Conservation (phyloP, 495 filamentous ascomycete genomes). For the Xylaria palmicola region DNA sequence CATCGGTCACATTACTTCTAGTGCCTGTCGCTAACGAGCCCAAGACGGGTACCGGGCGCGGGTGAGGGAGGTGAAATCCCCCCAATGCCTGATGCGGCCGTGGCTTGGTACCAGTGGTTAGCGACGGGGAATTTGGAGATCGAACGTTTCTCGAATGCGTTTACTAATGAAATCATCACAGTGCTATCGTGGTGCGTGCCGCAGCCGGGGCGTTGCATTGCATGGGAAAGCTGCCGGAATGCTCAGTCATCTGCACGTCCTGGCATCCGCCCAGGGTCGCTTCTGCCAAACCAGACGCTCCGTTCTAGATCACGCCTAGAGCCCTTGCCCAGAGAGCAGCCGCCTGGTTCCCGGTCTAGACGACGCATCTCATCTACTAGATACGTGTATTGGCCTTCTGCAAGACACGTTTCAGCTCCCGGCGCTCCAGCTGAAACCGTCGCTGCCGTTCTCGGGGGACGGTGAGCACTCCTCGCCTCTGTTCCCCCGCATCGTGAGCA, state of each 20-base stretch:
- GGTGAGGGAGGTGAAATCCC: too few species aligned
- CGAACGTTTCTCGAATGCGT: conserved; percentile 12
- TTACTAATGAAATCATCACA: neutral
- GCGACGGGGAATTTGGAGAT: neutral
- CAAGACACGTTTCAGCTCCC: conserved; percentile 7
- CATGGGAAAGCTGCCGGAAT: conserved; percentile 5
- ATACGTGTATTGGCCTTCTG: neutral
- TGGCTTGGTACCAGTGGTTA: conserved; percentile 3
- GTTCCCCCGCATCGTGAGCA: neutral
- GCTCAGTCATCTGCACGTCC: neutral
- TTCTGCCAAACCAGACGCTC: neutral
- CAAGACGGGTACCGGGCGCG: neutral
- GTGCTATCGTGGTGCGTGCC: neutral
- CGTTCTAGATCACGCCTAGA: neutral
- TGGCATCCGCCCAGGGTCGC: neutral
- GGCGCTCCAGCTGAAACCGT: conserved; percentile 3
- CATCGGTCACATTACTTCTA: conserved; percentile 1
- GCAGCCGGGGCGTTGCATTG: conserved; percentile 5
- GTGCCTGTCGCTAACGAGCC: conserved; percentile 1
- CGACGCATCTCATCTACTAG: neutral
- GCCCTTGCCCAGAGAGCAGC: conserved; percentile 2
- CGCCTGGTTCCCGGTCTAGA: neutral
- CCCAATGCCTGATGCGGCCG: neutral
- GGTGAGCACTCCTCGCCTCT: neutral
- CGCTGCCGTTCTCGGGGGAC: too few species aligned